phyloP scores from a whole-genome alignment of 129 eudicot genomes.

The Chrysanthemum seticuspe region DNA sequence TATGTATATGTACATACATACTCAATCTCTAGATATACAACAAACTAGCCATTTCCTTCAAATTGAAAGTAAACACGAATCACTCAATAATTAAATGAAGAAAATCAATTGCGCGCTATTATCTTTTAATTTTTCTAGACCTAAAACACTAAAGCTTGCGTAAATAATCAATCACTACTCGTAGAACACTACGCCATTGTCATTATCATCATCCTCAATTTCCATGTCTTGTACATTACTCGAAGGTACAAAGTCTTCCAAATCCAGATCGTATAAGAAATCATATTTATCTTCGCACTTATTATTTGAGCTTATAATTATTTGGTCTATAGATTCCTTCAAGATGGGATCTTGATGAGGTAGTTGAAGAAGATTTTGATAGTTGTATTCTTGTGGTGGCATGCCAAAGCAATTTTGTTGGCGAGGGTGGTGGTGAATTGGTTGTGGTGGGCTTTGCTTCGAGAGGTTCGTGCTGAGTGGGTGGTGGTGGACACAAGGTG shows the following conservation, averaged over 20 bases:
- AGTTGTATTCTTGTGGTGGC: constrained; percentile 30
- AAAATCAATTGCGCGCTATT: constrained; percentile 8
- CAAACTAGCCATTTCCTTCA: constrained; percentile 25
- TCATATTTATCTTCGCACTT: constrained; percentile 52
- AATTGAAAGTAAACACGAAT: constrained; percentile 18
- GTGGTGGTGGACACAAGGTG: constrained; percentile 38
- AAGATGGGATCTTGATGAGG: constrained; percentile 27
- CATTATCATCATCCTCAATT: constrained; percentile 47
- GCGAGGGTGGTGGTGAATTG: constrained; percentile 10
- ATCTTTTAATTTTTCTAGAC: constrained; percentile 24
- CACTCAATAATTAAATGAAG: constrained; percentile 31
- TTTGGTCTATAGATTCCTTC: constrained; percentile 17
- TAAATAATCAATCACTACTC: constrained; percentile 14
- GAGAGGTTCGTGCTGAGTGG: constrained; percentile 14
- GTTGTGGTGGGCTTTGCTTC: constrained; percentile 23
- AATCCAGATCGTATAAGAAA: constrained; percentile 47
- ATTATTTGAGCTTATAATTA: constrained; percentile 27
- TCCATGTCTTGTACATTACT: constrained; percentile 43
- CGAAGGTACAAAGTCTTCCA: constrained; percentile 38
- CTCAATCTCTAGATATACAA: constrained; percentile 32
- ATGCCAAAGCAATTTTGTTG: constrained; percentile 38
- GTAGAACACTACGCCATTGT: constrained; percentile 41
- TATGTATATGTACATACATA: constrained; percentile 14
- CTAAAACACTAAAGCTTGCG: constrained; percentile 24
- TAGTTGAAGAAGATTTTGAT: constrained; percentile 33